Percentiles rank a stretch among this genome's conserved stretches.
Conservation (phyloP, 305 asterid species). For the Fraxinus platypoda region DNA sequence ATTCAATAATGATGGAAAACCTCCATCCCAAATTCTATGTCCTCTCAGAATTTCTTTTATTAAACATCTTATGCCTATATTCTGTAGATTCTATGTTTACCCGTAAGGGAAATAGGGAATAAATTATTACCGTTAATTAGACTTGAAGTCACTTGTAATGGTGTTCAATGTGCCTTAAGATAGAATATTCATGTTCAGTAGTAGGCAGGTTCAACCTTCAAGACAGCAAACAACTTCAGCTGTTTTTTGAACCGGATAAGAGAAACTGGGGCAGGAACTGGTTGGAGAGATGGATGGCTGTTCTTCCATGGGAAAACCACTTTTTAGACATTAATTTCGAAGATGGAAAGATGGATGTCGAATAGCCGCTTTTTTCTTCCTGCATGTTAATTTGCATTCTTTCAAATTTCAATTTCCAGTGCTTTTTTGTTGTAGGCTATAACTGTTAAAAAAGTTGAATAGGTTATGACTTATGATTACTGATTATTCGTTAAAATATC, state of each 20-base stretch:
- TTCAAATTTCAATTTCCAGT: too few relatives aligned
- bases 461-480: too few relatives aligned
- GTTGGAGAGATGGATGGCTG: conserved; percentile 71
- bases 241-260: conserved; percentile 18
- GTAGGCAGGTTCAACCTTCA: conserved; percentile 37
- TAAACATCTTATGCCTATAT: neutral
- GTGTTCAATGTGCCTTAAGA: neutral
- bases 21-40: neutral
- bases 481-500: too few relatives aligned
- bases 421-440: too few relatives aligned
- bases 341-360: too few relatives aligned
- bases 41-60: neutral
- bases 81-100: neutral
- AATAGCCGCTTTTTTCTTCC: conserved; percentile 29
- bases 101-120: neutral
- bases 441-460: too few relatives aligned
- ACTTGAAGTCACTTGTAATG: neutral
- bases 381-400: too few relatives aligned
- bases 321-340: conserved; percentile 46
- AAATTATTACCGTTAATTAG: neutral
- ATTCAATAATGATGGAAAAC: neutral
- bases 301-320: conserved; percentile 61
- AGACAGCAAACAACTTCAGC: conserved; percentile 39
- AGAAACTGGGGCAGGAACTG: conserved; percentile 22
- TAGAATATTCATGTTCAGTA: conserved; percentile 31